A percentile compares a stretch with the other conserved stretches of the same genome.
Evolutionary conservation across 805 yeast genomes (phyloP).

Genomic region (Dipodascus albidus): DNA sequence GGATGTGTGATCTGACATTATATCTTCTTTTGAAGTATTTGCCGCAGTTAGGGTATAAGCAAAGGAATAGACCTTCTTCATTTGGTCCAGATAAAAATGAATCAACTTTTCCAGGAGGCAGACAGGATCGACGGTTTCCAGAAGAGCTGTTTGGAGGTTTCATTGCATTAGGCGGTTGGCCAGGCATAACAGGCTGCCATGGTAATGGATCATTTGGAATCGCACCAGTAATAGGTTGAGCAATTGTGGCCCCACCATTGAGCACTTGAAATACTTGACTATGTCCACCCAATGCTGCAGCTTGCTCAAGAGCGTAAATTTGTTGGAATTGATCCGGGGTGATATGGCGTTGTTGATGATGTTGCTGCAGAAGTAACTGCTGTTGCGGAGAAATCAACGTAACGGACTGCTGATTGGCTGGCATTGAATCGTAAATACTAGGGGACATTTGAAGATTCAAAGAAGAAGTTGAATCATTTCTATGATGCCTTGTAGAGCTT

Average conservation of each 20-base stretch:
- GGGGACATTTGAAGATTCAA: not conserved
- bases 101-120: conserved; percentile 87
- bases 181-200: conserved; percentile 29
- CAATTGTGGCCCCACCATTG: not conserved
- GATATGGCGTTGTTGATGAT: not conserved
- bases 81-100: conserved; percentile 74
- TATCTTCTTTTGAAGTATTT: conserved; percentile 80
- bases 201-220: conserved; percentile 11
- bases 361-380: not conserved
- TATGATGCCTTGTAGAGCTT: not conserved
- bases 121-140: conserved; percentile 36
- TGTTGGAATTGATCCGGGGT: not conserved
- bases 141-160: conserved; percentile 20
- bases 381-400: not conserved
- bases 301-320: not conserved
- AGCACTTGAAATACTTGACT: not conserved
- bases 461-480: not conserved
- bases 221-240: not conserved
- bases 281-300: not conserved
- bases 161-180: conserved; percentile 22
- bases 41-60: conserved; percentile 68
- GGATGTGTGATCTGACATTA: conserved; percentile 90
- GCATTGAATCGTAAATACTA: not conserved
- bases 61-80: conserved; percentile 54
- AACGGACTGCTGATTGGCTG: not conserved